Evolutionary conservation across 495 filamentous ascomycete species (phyloP).

Genomic region (Annulohypoxylon maeteangense): DNA sequence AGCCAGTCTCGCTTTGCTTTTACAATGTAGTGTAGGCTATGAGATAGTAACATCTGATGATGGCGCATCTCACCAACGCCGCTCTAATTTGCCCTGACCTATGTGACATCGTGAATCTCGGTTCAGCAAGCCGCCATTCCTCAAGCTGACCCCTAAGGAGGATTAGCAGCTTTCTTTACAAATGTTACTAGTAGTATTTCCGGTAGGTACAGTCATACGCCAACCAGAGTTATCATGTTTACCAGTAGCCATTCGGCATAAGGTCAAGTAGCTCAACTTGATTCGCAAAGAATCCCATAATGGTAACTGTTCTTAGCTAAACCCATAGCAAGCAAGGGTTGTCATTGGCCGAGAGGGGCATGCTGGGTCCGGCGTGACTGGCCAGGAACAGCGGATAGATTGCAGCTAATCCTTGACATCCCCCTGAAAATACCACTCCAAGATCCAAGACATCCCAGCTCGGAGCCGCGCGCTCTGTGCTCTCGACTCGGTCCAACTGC

Average conservation of each 20-base stretch:
- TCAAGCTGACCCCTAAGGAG: background rate
- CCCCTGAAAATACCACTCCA: conserved; percentile 44
- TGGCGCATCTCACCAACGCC: background rate
- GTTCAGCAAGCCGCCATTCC: conserved; percentile 15
- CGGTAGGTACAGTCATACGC: background rate
- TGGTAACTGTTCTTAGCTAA: conserved; percentile 23
- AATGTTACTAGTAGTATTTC: conserved; percentile 1
- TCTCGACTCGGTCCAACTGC: conserved; percentile 33
- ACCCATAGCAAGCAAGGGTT: conserved; percentile 22
- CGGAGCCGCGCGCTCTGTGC: conserved; percentile 45
- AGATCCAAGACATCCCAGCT: conserved; percentile 39
- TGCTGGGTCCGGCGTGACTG: conserved; percentile 29
- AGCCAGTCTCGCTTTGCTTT: conserved; percentile 35
- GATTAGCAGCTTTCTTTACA: background rate
- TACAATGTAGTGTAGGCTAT: conserved; percentile 21
- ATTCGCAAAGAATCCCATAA: conserved; percentile 15
- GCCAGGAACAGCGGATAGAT: conserved; percentile 35
- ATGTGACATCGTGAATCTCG: background rate
- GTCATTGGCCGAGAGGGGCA: conserved; percentile 22
- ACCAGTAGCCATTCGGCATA: conserved; percentile 6
- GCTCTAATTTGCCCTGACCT: conserved; percentile 7
- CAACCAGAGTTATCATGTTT: conserved; percentile 5
- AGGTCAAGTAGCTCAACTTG: conserved; percentile 3
- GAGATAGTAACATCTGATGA: conserved; percentile 19
- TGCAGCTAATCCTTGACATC: conserved; percentile 32